Conservation (phyloP, 2,329 filamentous ascomycete species). For the Diaporthe sp. region DNA sequence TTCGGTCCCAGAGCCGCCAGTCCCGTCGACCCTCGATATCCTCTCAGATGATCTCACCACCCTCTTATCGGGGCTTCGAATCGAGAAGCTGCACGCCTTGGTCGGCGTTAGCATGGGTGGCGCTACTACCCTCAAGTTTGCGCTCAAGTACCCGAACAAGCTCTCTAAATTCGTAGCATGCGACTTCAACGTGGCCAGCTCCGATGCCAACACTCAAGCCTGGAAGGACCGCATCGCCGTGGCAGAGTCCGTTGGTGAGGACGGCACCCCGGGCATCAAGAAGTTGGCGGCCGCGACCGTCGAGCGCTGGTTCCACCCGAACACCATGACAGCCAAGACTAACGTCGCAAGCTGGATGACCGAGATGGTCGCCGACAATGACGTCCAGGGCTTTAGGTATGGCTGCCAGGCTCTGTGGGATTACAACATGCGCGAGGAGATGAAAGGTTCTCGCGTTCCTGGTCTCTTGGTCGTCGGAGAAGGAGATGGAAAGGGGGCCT, state of each 20-base stretch:
- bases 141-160: constrained; percentile 73
- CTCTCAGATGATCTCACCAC: constrained; percentile 77
- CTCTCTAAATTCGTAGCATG: constrained; percentile 77
- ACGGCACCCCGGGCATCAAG: constrained; percentile 70
- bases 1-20: constrained; percentile 60
- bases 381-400: constrained; percentile 77
- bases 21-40: constrained; percentile 72
- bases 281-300: constrained; percentile 80
- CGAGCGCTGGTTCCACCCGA: constrained; percentile 82
- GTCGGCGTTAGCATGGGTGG: constrained; percentile 88
- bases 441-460: constrained; percentile 68
- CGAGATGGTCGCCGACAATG: constrained; percentile 78
- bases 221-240: constrained; percentile 84
- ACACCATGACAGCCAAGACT: constrained; percentile 59
- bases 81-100: constrained; percentile 75
- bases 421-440: constrained; percentile 74
- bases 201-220: constrained; percentile 80
- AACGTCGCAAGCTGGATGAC: constrained; percentile 70
- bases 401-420: constrained; percentile 79
- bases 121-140: constrained; percentile 81
- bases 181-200: constrained; percentile 83
- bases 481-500: constrained; percentile 76
- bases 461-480: constrained; percentile 81
- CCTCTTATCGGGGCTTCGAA: constrained; percentile 78
- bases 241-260: constrained; percentile 66